Conservation (phyloP, 2,329 filamentous ascomycete species). For the Nemania sp. region DNA sequence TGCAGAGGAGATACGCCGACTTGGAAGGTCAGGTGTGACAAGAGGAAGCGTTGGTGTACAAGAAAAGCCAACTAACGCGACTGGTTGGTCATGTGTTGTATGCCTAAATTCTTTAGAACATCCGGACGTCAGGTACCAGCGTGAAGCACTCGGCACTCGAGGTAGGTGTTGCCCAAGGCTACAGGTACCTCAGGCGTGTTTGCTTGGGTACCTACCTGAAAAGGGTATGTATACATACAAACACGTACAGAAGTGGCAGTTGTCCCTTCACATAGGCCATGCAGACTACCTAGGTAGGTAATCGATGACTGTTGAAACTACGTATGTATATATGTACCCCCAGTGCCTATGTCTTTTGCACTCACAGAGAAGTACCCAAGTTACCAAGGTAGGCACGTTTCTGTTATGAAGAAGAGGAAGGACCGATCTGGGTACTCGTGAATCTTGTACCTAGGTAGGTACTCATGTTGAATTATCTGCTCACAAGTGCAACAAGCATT, state of each 20-base stretch:
- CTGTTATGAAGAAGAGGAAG: background rate
- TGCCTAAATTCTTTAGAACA: background rate
- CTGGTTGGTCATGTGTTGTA: background rate
- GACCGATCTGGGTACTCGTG: background rate
- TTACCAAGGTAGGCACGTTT: background rate
- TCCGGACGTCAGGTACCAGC: background rate
- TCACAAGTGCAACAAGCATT: too few species aligned
- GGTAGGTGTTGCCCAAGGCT: background rate
- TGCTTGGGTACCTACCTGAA: slow-evolving; percentile 8
- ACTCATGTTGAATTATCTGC: too few species aligned
- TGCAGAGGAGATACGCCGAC: background rate
- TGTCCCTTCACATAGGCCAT: slow-evolving; percentile 4
- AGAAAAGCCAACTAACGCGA: background rate
- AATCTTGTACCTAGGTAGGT: too few species aligned
- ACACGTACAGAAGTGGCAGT: background rate
- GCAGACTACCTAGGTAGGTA: background rate
- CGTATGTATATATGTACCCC: too few species aligned
- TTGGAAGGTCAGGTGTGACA: background rate
- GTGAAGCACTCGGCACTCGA: background rate
- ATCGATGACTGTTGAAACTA: too few species aligned
- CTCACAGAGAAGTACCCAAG: background rate
- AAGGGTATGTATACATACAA: too few species aligned
- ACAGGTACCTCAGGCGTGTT: slow-evolving; percentile 11
- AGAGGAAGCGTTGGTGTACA: background rate
- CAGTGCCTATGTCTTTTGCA: background rate